Percentiles rank a stretch among this genome's conserved stretches.
Conservation (phyloP, 345 rosid genomes). For the Brassica incana region DNA sequence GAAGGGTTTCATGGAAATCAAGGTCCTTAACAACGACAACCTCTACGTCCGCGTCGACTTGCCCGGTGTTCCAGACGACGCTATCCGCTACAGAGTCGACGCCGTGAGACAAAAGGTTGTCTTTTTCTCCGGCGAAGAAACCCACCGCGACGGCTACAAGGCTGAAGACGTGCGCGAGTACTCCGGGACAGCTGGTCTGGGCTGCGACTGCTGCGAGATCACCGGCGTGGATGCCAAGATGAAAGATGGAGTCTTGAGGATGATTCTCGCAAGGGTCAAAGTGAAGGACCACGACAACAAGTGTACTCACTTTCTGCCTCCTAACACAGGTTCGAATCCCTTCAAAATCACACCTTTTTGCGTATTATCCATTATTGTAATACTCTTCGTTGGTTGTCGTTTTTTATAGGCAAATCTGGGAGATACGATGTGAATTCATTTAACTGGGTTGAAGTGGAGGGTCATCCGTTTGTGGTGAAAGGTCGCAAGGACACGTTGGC, state of each 20-base stretch:
- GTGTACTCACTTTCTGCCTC: neutral
- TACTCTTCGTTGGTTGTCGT: neutral
- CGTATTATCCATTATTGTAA: neutral
- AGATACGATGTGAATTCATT: neutral
- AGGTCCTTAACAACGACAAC: too few relatives aligned
- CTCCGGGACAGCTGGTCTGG: neutral
- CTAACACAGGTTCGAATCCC: neutral
- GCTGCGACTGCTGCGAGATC: neutral
- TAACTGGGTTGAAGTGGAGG: neutral
- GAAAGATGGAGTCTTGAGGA: neutral
- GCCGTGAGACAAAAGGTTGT: neutral
- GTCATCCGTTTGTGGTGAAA: conserved; percentile 20
- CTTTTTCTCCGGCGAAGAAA: neutral
- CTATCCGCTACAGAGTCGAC: neutral
- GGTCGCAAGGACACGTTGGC: neutral
- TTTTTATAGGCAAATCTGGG: neutral
- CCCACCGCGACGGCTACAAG: neutral
- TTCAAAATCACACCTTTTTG: neutral
- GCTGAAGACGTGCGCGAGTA: neutral
- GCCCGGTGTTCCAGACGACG: neutral
- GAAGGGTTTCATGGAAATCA: too few relatives aligned
- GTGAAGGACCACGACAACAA: neutral
- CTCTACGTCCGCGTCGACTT: neutral
- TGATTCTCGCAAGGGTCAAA: neutral
- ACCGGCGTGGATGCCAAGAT: neutral